Conservation (phyloP, 2,329 filamentous ascomycete genomes). For the Ustilaginoidea virens region DNA sequence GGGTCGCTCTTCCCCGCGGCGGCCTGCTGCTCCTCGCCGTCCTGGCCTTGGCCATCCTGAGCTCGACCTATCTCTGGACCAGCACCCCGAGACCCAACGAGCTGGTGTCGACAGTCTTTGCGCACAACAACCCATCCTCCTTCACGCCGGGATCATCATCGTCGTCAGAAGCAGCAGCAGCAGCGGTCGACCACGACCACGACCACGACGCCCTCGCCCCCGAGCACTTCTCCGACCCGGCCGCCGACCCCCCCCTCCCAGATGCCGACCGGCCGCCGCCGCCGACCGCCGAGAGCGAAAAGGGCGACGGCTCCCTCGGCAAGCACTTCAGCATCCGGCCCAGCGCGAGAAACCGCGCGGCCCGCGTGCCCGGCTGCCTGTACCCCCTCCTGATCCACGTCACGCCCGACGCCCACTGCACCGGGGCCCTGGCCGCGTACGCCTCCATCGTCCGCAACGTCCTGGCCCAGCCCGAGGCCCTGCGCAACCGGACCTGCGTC, state of each 20-base stretch:
- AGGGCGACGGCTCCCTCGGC: not conserved
- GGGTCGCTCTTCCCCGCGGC: not conserved
- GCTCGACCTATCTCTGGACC: conserved; percentile 1
- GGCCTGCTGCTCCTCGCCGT: not conserved
- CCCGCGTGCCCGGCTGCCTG: not conserved
- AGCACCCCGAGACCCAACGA: not conserved
- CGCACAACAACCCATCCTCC: not conserved
- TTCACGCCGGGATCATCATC: not conserved
- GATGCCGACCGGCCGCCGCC: not conserved
- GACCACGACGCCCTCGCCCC: no score
- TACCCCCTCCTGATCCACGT: conserved; percentile 1
- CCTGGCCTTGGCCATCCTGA: not conserved
- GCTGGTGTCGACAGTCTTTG: not conserved
- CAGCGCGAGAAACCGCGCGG: not conserved
- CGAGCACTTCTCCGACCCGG: no score
- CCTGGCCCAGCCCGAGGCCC: not conserved
- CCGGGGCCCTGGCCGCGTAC: not conserved
- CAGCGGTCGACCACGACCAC: not conserved
- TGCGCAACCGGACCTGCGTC: not conserved
- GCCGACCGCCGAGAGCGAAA: not conserved
- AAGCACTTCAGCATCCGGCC: not conserved
- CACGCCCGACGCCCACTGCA: conserved; percentile 1
- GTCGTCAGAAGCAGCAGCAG: not conserved
- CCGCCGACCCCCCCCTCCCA: no score
- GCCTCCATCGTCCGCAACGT: conserved; percentile 1